Evolutionary conservation across 306 rosid species (phyloP), one percentile per base, ranked within the genome.

Genomic region (Corylus heterophylla): DNA sequence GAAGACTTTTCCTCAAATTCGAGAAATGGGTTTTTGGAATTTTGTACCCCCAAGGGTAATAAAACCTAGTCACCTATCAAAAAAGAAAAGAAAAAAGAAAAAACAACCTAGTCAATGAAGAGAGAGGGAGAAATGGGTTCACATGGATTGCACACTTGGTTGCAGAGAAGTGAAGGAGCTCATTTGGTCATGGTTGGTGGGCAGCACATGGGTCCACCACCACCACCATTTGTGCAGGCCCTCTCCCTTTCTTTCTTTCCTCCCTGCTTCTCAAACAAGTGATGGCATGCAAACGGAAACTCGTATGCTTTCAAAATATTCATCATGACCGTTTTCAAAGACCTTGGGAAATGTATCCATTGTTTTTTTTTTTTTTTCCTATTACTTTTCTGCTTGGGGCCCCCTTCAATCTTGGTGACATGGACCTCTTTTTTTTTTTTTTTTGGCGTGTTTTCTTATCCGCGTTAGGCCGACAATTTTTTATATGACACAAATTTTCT

Each of bases 81-180:
- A 50, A 44, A 45, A 22, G 25, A 22, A 22, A 22, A 22, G 25
- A 22, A 22, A 16, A 77, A 45, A 50, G 29, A 58, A 0, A 47
- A 12, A 17, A 5, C 10, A 27, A 5, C 37, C 22, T 50, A 22
- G 82, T 84, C 85, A 87, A 79, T 87, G 85, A 50, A 71, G 61
- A 54, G 74, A 42, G 51, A 58, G 27, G 7, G 31, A 47, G 61
- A 25, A 49, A 35, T 76, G 84, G 81, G 71, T 82, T 86, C 89
- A 85, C 88, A 89, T 83, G 90, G 85, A 85, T 25, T 69, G 84
- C 85, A 81, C 80, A 77, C 63, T 16, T 54, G 76, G 83, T 47
- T 81, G 72, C 82, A 84, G 76, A 76, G 69, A 17, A 84, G 78
- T 50, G 77, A 54, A 13, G 22, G 54, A 59, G 18, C 54, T 72